Evolutionary conservation across 495 filamentous ascomycete genomes (phyloP).

Genomic region (Daldinia grandis): DNA sequence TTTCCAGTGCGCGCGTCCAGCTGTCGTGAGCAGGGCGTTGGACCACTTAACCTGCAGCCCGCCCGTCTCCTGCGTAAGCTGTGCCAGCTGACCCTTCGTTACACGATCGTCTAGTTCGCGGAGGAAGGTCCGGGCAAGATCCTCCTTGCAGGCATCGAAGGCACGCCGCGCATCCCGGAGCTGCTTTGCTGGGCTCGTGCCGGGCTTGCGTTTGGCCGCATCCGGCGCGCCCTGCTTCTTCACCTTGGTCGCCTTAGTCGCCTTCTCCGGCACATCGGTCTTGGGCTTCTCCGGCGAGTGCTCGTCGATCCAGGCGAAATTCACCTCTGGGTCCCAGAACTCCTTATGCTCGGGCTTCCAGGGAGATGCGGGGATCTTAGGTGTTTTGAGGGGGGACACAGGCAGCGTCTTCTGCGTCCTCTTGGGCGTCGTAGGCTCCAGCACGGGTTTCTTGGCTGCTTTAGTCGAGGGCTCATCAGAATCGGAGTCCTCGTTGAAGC

Average conservation of each 20-base stretch:
- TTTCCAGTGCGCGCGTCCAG: constrained; percentile 86
- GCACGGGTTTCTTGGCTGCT: constrained; percentile 30
- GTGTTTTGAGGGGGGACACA: constrained; percentile 51
- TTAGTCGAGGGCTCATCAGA: constrained; percentile 19
- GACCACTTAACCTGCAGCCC: constrained; percentile 84
- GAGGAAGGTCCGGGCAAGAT: constrained; percentile 74
- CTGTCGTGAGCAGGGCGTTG: constrained; percentile 85
- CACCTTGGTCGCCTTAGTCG: neutral
- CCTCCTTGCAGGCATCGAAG: constrained; percentile 73
- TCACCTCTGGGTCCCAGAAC: constrained; percentile 80
- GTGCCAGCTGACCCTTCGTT: constrained; percentile 66
- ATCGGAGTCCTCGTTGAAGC: constrained; percentile 40
- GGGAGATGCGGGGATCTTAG: constrained; percentile 49
- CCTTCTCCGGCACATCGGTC: neutral
- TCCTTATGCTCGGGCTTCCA: constrained; percentile 75
- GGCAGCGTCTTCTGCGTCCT: constrained; percentile 43
- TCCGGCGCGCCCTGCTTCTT: constrained; percentile 23
- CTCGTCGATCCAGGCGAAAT: constrained; percentile 84
- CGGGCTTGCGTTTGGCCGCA: constrained; percentile 16
- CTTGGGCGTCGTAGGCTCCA: constrained; percentile 44
- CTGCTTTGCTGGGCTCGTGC: constrained; percentile 40
- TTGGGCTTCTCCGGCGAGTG: constrained; percentile 63
- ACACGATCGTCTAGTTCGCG: constrained; percentile 74
- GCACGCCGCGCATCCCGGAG: constrained; percentile 60
- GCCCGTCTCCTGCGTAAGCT: constrained; percentile 70